Base-by-base conservation (phyloP, 23 red algal species). In the Rhodosorus marinus region DNA sequence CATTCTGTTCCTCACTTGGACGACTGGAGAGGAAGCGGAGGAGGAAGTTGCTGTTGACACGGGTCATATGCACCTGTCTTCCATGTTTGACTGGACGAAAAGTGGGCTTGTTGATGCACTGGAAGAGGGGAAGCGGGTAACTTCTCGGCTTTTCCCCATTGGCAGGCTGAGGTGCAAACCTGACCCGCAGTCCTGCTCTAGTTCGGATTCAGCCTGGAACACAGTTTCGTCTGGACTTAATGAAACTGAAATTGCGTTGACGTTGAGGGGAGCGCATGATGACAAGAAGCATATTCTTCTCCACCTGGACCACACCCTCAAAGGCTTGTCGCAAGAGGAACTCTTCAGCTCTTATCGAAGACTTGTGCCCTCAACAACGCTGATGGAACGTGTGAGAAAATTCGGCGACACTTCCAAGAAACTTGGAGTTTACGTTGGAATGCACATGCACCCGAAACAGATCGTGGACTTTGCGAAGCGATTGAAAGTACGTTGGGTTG, bases 351-450 rank as follows among this genome's bases (percentile, higher is more conserved):
- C 77, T 4, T 43, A 72, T 21, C 34, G 48, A 0, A 62, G 57
- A 1, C 34, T 82, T 24, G 53, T 33, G 20, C 77, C 77, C 5
- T 82, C 77, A 8, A 45, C 25, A 14, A 62, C 38, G 19, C 11
- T 82, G 30, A 46, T 56, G 8, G 67, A 52, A 23, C 47, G 51
- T 15, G 53, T 82, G 6, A 11, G 17, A 17, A 40, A 45, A 19
- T 52, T 72, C 52, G 35, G 69, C 7, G 19, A 15, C 0, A 15
- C 17, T 2, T 15, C 52, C 0, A 24, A 17, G 19, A 20, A 24
- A 2, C 36, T 82, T 0, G 77, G 77, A 19, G 50, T 82, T 35
- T 82, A 71, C 45, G 47, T 82, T 38, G 77, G 77, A 0, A 28
- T 43, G 0, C 58, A 49, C 6, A 33, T 82, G 19, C 26, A 33